Evolutionary conservation across 495 filamentous ascomycete genomes (phyloP).

Genomic region (Lepraria neglecta): DNA sequence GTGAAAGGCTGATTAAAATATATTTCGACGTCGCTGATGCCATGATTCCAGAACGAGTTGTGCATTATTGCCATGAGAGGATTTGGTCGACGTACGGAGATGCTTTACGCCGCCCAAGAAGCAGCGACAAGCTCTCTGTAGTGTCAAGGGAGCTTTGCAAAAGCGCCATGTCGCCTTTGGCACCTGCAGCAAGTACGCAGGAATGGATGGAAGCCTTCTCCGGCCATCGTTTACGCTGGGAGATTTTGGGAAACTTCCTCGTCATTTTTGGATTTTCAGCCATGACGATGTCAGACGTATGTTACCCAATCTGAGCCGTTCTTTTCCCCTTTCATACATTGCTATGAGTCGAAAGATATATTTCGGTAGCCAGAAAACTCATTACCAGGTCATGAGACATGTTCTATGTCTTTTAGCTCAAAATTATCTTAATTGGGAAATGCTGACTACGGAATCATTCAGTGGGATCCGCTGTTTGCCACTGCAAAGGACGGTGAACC

Average conservation of each 20-base stretch:
- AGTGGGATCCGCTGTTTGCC: constrained; percentile 33
- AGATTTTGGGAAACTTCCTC: constrained; percentile 50
- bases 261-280: constrained; percentile 41
- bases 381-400: no score
- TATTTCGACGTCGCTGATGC: constrained; percentile 20
- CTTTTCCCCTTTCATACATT: no score
- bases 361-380: no score
- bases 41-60: not conserved
- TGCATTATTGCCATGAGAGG: not conserved
- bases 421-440: no score
- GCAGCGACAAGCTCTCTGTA: constrained; percentile 22
- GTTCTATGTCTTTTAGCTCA: no score
- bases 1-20: constrained; percentile 30
- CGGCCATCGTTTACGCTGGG: constrained; percentile 52
- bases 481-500: constrained; percentile 25
- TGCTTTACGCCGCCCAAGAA: not conserved
- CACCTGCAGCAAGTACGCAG: not conserved
- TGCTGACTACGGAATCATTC: no score
- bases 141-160: constrained; percentile 17
- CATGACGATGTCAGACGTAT: constrained; percentile 33
- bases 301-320: no score
- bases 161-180: constrained; percentile 12
- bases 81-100: constrained; percentile 14
- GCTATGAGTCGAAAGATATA: no score
- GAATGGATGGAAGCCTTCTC: constrained; percentile 43